Evolutionary conservation across 441 rosid genomes (phyloP).

Genomic region (Codiaeum variegatum): DNA sequence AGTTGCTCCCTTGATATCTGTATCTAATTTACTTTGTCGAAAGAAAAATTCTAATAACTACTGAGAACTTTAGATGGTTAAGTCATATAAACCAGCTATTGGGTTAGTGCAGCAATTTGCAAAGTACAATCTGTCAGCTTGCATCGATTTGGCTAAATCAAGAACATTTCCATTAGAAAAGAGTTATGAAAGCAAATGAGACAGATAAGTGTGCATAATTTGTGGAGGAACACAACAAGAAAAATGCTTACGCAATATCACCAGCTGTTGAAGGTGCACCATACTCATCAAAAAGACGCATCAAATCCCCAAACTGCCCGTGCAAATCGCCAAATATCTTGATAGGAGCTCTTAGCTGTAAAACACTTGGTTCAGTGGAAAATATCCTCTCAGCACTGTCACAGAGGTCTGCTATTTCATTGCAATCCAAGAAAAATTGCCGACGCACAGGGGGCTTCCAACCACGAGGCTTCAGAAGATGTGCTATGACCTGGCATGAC

Average conservation of each 20-base stretch:
- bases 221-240: background rate
- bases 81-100: background rate
- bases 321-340: slow-evolving; percentile 98
- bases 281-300: slow-evolving; percentile 98
- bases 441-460: slow-evolving; percentile 99
- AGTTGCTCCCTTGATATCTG: background rate
- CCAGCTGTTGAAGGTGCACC: slow-evolving; percentile 99
- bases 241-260: slow-evolving; percentile 87
- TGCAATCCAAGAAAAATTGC: slow-evolving; percentile 96
- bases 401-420: slow-evolving; percentile 96
- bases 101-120: slow-evolving; percentile 1
- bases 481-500: slow-evolving; percentile 63
- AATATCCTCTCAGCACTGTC: slow-evolving; percentile 87
- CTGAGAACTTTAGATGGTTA: background rate
- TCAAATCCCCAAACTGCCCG: slow-evolving; percentile 98
- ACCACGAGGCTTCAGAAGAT: slow-evolving; percentile 93
- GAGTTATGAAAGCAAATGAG: slow-evolving; percentile 6
- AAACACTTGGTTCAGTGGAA: slow-evolving; percentile 83
- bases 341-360: slow-evolving; percentile 88
- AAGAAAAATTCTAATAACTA: background rate
- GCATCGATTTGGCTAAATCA: background rate
- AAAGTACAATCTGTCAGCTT: background rate
- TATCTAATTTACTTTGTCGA: background rate
- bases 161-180: background rate
- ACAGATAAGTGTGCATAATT: background rate